phyloP scores from a whole-genome alignment of 495 filamentous ascomycete genomes.

The Penicillium simplicissimum region DNA sequence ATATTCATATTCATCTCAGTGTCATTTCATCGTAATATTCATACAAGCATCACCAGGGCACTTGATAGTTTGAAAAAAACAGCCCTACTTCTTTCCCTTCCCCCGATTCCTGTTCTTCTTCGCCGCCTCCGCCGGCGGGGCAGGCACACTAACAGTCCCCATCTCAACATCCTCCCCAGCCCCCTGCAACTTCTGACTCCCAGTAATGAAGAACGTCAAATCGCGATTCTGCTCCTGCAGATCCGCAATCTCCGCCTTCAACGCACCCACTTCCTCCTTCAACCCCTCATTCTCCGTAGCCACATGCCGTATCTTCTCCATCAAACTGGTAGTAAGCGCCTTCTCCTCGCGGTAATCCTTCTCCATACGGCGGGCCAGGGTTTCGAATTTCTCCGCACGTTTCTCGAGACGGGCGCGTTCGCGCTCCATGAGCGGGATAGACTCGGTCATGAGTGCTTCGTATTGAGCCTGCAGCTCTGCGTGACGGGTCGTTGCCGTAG shows the following conservation, averaged over 20 bases:
- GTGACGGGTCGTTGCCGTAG: slow-evolving; percentile 52
- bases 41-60: background rate
- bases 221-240: slow-evolving; percentile 87
- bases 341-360: slow-evolving; percentile 87
- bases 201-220: slow-evolving; percentile 83
- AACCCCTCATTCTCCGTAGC: slow-evolving; percentile 56
- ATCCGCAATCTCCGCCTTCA: slow-evolving; percentile 58
- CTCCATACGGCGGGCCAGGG: slow-evolving; percentile 72
- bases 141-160: slow-evolving; percentile 58
- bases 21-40: slow-evolving; percentile 8
- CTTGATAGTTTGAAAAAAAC: background rate
- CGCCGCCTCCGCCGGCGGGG: slow-evolving; percentile 46
- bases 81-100: slow-evolving; percentile 22
- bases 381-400: slow-evolving; percentile 67
- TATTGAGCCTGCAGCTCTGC: slow-evolving; percentile 56
- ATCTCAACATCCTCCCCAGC: slow-evolving; percentile 59
- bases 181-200: slow-evolving; percentile 77
- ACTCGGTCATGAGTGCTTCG: slow-evolving; percentile 54
- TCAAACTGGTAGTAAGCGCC: slow-evolving; percentile 72
- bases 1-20: background rate
- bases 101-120: slow-evolving; percentile 58
- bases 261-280: slow-evolving; percentile 40
- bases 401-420: slow-evolving; percentile 67
- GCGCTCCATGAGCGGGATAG: slow-evolving; percentile 65
- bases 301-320: slow-evolving; percentile 73